Evolutionary conservation across 1,284 basidiomycete genomes (phyloP).

Genomic region (Naganishia sp.): DNA sequence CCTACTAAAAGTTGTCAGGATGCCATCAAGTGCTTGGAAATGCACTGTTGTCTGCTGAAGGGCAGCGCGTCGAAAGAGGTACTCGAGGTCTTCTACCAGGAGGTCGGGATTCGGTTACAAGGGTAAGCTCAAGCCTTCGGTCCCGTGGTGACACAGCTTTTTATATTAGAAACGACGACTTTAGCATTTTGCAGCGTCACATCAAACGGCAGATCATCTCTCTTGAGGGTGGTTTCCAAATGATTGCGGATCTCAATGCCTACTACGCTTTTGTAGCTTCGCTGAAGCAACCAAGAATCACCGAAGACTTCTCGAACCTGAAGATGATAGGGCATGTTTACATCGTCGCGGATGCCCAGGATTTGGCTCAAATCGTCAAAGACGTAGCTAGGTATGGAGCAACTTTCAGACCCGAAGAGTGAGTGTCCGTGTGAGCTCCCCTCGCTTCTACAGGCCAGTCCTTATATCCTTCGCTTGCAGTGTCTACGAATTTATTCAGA

Average conservation of each 20-base stretch:
- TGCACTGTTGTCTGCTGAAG: conserved; percentile 84
- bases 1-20: conserved; percentile 83
- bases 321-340: conserved; percentile 97
- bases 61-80: conserved; percentile 95
- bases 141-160: not conserved
- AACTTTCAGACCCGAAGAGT: conserved; percentile 85
- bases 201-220: conserved; percentile 96
- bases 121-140: conserved; percentile 60
- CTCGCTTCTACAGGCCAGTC: not conserved
- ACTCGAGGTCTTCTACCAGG: conserved; percentile 94
- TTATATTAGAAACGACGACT: too few species aligned
- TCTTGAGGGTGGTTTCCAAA: conserved; percentile 86
- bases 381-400: conserved; percentile 93
- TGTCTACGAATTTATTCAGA: conserved; percentile 89
- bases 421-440: conserved; percentile 34
- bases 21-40: conserved; percentile 79
- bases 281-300: conserved; percentile 68
- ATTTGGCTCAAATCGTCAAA: conserved; percentile 88
- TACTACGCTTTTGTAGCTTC: conserved; percentile 85
- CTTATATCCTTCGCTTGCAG: conserved; percentile 53
- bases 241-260: conserved; percentile 92
- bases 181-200: conserved; percentile 89
- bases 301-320: conserved; percentile 83
- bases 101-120: conserved; percentile 89
- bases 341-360: conserved; percentile 80